These are phyloP conservation scores for Balansia obtecta DNA, from an alignment of 2,329 filamentous ascomycete species.

Conservation along the genomic window DNA sequence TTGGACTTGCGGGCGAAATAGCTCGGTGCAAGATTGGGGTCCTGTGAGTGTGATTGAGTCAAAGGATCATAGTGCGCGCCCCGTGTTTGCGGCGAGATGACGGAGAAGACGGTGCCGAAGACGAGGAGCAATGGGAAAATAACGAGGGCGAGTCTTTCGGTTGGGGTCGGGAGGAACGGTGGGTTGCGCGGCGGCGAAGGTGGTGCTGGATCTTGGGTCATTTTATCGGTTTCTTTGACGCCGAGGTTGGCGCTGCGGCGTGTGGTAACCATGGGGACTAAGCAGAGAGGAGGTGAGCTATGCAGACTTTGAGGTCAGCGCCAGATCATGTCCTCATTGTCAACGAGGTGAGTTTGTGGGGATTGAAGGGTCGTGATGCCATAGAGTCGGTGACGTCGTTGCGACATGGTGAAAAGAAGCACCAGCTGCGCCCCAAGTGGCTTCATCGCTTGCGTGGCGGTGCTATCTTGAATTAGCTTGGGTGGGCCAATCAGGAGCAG, in stretches of 20 bases:
- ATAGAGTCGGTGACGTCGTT: too few relatives aligned
- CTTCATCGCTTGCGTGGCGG: too few relatives aligned
- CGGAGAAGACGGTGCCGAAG: constrained; percentile 70
- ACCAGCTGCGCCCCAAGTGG: too few relatives aligned
- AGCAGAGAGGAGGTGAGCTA: background rate
- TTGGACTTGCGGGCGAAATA: constrained; percentile 96
- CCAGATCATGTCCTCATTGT: background rate
- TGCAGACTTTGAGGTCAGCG: background rate
- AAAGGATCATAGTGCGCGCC: constrained; percentile 47
- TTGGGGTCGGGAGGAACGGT: constrained; percentile 56
- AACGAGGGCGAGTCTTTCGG: constrained; percentile 51
- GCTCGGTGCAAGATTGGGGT: constrained; percentile 46
- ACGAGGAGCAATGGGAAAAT: constrained; percentile 69
- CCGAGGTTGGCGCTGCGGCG: constrained; percentile 12
- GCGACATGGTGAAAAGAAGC: too few relatives aligned
- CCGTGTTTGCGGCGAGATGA: constrained; percentile 61
- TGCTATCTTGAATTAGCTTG: too few relatives aligned
- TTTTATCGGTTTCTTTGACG: background rate
- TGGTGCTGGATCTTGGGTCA: background rate
- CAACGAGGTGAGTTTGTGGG: background rate
- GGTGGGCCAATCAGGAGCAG: too few relatives aligned
- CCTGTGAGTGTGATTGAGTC: constrained; percentile 50
- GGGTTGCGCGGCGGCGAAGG: constrained; percentile 23
- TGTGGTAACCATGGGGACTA: constrained; percentile 15
- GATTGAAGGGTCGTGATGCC: too few relatives aligned